These are phyloP conservation scores for Fusarium falciforme DNA, from an alignment of 2,329 filamentous ascomycete species.

Conservation along the genomic window DNA sequence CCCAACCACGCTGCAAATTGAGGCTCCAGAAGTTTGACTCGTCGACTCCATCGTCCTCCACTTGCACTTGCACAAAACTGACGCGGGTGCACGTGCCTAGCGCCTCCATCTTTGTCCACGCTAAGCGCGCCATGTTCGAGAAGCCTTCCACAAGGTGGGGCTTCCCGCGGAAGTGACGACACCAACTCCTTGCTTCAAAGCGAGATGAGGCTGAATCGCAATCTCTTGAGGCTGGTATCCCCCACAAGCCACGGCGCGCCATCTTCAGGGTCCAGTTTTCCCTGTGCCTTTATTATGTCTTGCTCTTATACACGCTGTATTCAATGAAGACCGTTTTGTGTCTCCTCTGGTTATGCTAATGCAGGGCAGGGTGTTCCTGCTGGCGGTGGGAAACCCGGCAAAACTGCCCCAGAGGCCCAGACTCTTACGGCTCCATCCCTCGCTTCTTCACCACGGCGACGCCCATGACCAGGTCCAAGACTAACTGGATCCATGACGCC, in stretches of 20 bases:
- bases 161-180: conserved; percentile 32
- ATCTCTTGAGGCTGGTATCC: conserved; percentile 28
- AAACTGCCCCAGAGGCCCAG: conserved; percentile 24
- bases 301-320: conserved; percentile 5
- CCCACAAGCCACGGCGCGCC: conserved; percentile 26
- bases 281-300: conserved; percentile 19
- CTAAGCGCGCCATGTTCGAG: conserved; percentile 41
- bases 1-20: conserved; percentile 40
- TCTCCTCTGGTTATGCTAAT: conserved; percentile 25
- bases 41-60: not conserved
- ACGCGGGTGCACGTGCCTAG: conserved; percentile 42
- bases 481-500: conserved; percentile 37
- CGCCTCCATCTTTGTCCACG: not conserved
- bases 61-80: conserved; percentile 39
- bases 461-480: conserved; percentile 18
- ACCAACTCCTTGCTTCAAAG: conserved; percentile 20
- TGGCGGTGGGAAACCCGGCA: conserved; percentile 10
- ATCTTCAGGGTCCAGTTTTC: conserved; percentile 34
- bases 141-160: conserved; percentile 40
- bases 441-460: conserved; percentile 41
- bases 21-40: conserved; percentile 19
- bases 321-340: conserved; percentile 13
- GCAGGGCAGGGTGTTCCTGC: conserved; percentile 19
- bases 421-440: conserved; percentile 29
- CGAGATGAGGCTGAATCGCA: conserved; percentile 42